Base-by-base conservation (phyloP, 352 stramenopile species). In the Globisporangium paroecandrum region DNA sequence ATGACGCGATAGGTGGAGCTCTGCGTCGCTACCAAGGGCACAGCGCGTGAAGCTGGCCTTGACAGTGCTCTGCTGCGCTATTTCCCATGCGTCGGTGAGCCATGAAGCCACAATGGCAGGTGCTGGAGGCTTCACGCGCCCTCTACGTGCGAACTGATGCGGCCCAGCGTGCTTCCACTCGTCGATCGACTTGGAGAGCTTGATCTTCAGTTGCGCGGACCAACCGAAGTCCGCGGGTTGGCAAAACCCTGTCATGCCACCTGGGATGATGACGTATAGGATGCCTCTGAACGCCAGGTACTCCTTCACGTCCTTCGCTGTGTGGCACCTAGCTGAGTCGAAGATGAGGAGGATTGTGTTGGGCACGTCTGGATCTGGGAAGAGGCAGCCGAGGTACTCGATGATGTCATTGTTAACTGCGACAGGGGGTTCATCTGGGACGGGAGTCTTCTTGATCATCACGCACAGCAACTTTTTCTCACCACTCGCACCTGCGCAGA, bases 1-100 rank as follows among this genome's bases (percentile, higher is more conserved):
- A 54, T 54, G 47, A 29, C 47, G 47, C 15, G 47, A 27, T 20
- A 54, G 47, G n/a, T 54, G 47, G 47, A 54, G 47, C 47, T 54
- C 47, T 54, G 12, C 20, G 20, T 54, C 20, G 47, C 4, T 25
- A 13, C 47, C 47, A 20, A 54, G 47, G 20, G n/a, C 20, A 54
- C 47, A 54, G 47, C 47, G 47, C 47, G 47, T 54, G 15, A 54
- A 54, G n/a, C 47, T 27, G 5, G 10, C 18, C 20, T 54, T 25
- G 47, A 54, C 15, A 22, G 47, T 27, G 7, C 47, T 54, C 47
- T 54, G 47, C 5, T 54, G 47, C n/a, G 29, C 47, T 18, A 54
- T 27, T 20, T 25, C 47, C 47, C 47, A 54, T 20, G 47, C 47
- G 5, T 54, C 20, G 15, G 18, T 27, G 20, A 54, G 47, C 47